phyloP scores from a whole-genome alignment of 2,329 filamentous ascomycete genomes.

The Ilyonectria robusta region DNA sequence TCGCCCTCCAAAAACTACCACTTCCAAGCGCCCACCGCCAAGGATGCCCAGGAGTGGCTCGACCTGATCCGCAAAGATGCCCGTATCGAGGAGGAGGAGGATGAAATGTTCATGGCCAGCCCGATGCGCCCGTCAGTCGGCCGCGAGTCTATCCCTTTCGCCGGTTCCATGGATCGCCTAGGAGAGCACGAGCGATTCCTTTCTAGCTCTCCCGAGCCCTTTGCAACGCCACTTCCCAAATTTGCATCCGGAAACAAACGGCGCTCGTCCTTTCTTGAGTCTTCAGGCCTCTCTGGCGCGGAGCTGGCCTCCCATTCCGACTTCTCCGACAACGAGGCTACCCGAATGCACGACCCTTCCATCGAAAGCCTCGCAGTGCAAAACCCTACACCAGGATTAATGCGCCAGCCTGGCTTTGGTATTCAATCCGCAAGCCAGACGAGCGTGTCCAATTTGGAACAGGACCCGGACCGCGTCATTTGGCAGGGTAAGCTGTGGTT shows the following conservation, averaged over 20 bases:
- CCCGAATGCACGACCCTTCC: constrained; percentile 64
- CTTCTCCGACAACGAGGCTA: constrained; percentile 79
- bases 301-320: constrained; percentile 87
- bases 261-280: constrained; percentile 74
- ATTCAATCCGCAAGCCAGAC: constrained; percentile 74
- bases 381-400: constrained; percentile 41
- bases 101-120: constrained; percentile 83
- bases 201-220: constrained; percentile 75
- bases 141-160: constrained; percentile 37
- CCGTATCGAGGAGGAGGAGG: constrained; percentile 89
- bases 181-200: constrained; percentile 59
- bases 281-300: constrained; percentile 74
- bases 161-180: constrained; percentile 39
- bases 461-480: constrained; percentile 88
- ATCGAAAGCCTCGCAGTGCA: constrained; percentile 65
- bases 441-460: constrained; percentile 67
- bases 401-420: constrained; percentile 51
- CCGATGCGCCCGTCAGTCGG: constrained; percentile 65
- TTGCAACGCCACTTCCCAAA: constrained; percentile 52
- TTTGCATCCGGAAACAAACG: constrained; percentile 59
- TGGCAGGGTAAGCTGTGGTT: constrained; percentile 93
- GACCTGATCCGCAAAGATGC: constrained; percentile 83
- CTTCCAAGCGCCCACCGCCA: constrained; percentile 80
- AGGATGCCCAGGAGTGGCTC: constrained; percentile 90
- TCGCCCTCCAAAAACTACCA: constrained; percentile 93